Evolutionary conservation across 257 asterid species (phyloP).

Genomic region (Anisodus tanguticus): DNA sequence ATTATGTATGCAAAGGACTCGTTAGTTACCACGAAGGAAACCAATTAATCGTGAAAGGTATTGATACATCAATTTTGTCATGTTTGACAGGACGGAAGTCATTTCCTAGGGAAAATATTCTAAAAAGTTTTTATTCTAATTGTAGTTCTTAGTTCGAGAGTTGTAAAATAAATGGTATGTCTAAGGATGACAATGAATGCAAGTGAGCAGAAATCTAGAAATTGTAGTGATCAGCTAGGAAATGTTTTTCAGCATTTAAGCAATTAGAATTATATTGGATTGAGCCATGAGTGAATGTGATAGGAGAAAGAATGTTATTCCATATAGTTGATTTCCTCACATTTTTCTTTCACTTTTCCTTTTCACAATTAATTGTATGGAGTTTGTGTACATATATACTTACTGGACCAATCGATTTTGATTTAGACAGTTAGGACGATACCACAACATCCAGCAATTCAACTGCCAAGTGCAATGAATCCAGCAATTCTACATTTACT

Average conservation of each 20-base stretch:
- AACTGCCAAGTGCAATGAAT: background rate
- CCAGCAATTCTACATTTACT: background rate
- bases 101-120: background rate
- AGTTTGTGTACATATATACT: constrained; percentile 17
- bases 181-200: background rate
- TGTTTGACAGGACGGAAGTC: background rate
- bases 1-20: background rate
- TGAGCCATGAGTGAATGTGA: background rate
- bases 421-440: constrained; percentile 15
- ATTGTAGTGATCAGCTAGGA: background rate
- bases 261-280: background rate
- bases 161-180: background rate
- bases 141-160: background rate
- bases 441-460: constrained; percentile 3
- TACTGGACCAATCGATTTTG: constrained; percentile 2
- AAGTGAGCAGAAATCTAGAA: background rate
- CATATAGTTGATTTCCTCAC: background rate
- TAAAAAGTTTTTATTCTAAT: too few relatives aligned
- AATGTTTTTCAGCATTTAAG: background rate
- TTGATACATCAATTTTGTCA: background rate
- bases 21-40: background rate
- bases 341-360: background rate
- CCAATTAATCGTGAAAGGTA: background rate
- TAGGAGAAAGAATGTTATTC: background rate
- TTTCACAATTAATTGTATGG: background rate